Percentiles rank a stretch among this genome's conserved stretches.
phyloP scores from a whole-genome alignment of 176 grass and related monocot genomes.

The Pontederia crassipes region DNA sequence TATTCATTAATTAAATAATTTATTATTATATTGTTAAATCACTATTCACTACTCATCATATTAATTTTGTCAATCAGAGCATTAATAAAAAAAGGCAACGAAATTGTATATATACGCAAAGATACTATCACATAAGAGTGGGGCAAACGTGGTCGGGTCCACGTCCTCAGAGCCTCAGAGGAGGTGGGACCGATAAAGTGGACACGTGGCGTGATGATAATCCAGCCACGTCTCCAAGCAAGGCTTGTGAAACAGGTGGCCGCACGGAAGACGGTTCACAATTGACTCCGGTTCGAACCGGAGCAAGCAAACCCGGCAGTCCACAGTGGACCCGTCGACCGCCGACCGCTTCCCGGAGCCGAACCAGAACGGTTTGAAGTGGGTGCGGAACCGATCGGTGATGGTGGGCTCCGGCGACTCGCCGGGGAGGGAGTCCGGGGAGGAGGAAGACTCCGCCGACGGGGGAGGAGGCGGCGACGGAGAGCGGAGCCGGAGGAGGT shows the following conservation, averaged over 20 bases:
- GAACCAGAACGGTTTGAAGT: constrained; percentile 39
- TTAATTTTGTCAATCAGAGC: no score
- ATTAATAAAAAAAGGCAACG: no score
- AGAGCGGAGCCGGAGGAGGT: constrained; percentile 29
- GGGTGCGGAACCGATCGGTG: constrained; percentile 42
- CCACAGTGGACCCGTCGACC: background rate
- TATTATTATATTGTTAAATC: no score
- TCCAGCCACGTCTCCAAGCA: constrained; percentile 73
- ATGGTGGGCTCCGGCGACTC: constrained; percentile 21
- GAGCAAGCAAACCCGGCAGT: constrained; percentile 56
- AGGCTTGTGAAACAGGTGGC: constrained; percentile 69
- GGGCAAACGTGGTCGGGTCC: background rate
- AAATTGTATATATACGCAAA: no score
- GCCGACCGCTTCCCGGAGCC: constrained; percentile 17
- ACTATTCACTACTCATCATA: no score
- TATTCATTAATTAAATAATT: no score
- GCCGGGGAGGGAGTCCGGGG: background rate
- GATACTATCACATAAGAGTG: no score
- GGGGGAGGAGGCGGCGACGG: background rate
- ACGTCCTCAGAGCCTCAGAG: constrained; percentile 19
- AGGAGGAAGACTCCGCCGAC: background rate
- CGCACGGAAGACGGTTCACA: constrained; percentile 65
- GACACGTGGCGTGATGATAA: constrained; percentile 66
- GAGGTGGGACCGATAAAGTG: constrained; percentile 47
- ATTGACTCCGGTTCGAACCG: constrained; percentile 56